These are phyloP conservation scores for Globisporangium ultimum DNA, from an alignment of 352 stramenopile species.

Conservation along the genomic window DNA sequence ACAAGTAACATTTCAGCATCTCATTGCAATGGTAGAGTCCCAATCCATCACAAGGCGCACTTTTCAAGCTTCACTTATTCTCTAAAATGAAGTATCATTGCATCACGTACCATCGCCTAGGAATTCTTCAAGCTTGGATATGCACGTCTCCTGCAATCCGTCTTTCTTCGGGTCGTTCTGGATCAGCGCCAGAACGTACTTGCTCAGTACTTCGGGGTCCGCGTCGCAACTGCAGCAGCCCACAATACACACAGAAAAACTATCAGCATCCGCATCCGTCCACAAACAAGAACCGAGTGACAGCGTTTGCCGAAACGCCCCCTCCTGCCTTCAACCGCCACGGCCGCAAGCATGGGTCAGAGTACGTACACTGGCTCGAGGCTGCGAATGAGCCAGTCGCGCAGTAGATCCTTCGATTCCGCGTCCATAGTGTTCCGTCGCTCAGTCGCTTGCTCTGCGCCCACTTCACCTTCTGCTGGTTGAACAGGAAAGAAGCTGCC, in stretches of 20 bases:
- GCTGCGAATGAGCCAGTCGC: constrained; percentile 83
- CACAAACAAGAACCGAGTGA: neutral
- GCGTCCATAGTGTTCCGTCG: constrained; percentile 51
- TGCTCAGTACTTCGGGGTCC: constrained; percentile 83
- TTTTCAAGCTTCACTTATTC: neutral
- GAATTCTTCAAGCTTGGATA: constrained; percentile 83
- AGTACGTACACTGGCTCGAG: constrained; percentile 78
- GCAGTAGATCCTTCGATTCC: constrained; percentile 74
- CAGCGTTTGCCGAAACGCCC: neutral
- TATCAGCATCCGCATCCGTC: constrained; percentile 5
- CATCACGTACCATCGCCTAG: constrained; percentile 67
- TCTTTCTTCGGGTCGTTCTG: constrained; percentile 78
- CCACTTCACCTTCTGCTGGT: constrained; percentile 4
- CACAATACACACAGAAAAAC: constrained; percentile 5
- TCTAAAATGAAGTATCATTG: too few relatives aligned
- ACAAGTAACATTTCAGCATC: neutral
- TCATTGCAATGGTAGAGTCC: too few relatives aligned
- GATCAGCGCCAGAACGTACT: constrained; percentile 84
- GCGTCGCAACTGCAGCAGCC: constrained; percentile 64
- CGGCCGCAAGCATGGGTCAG: neutral
- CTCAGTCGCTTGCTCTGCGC: neutral
- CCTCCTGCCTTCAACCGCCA: neutral
- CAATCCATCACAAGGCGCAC: neutral
- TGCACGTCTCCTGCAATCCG: constrained; percentile 62
- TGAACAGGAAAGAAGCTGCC: constrained; percentile 4